Evolutionary conservation across 2,329 filamentous ascomycete genomes (phyloP).

Genomic region (Aspergillus fructus): DNA sequence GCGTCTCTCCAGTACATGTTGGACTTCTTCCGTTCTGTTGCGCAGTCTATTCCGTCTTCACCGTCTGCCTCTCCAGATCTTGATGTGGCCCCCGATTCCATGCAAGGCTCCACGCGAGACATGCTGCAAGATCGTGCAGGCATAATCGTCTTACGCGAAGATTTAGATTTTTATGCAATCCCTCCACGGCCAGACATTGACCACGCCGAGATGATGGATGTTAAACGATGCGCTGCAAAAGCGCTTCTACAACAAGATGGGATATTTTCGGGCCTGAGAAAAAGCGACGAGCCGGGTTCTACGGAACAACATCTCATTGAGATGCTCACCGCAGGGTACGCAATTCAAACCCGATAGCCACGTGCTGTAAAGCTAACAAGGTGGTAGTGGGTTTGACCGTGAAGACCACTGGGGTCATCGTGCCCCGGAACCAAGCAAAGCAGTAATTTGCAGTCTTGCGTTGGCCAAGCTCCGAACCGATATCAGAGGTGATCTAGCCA

Average conservation of each 20-base stretch:
- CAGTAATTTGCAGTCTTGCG: conserved; percentile 94
- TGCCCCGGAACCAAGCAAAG: conserved; percentile 96
- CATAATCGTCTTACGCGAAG: conserved; percentile 94
- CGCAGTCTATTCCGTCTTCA: conserved; percentile 79
- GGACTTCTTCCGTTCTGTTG: conserved; percentile 94
- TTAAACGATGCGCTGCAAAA: conserved; percentile 87
- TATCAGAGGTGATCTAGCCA: conserved; percentile 73
- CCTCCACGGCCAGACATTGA: conserved; percentile 81
- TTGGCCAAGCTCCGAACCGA: conserved; percentile 91
- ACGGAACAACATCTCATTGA: conserved; percentile 98
- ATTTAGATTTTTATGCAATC: conserved; percentile 96
- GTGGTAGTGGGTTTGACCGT: conserved; percentile 83
- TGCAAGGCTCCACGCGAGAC: conserved; percentile 68
- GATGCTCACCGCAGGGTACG: conserved; percentile 97
- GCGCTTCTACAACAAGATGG: conserved; percentile 87
- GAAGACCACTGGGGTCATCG: conserved; percentile 95
- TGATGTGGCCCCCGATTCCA: conserved; percentile 69
- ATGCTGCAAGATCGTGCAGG: conserved; percentile 85
- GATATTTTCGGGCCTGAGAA: conserved; percentile 92
- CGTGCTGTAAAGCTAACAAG: conserved; percentile 14
- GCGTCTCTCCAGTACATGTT: conserved; percentile 98
- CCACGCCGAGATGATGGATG: conserved; percentile 87
- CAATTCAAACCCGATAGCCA: conserved; percentile 15
- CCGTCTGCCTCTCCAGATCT: conserved; percentile 62
- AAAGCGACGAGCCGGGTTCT: conserved; percentile 92